Conservation (phyloP, 345 rosid genomes). For the Populus ilicifolia region DNA sequence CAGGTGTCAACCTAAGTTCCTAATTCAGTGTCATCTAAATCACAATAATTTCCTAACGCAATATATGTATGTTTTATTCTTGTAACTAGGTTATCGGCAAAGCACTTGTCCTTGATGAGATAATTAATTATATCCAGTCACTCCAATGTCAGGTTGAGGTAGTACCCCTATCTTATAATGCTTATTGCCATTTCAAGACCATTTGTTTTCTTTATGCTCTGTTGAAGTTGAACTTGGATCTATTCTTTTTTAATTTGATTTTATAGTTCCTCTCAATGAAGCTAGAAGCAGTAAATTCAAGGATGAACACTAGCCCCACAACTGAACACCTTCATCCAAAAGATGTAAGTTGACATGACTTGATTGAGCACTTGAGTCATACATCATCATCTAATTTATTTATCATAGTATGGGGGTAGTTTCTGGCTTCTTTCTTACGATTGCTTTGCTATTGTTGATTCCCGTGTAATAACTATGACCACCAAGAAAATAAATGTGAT, state of each 20-base stretch:
- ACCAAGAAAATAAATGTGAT: neutral
- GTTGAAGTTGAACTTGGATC: constrained; percentile 10
- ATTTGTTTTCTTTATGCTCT: neutral
- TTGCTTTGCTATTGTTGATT: neutral
- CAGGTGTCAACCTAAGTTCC: neutral
- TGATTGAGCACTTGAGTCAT: constrained; percentile 1
- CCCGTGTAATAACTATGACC: neutral
- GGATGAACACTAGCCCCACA: constrained; percentile 11
- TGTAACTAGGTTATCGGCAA: constrained; percentile 71
- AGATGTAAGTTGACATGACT: constrained; percentile 18
- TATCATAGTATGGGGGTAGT: neutral
- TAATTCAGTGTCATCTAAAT: neutral
- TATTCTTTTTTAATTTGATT: constrained; percentile 7
- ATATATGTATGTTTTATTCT: neutral
- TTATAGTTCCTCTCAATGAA: constrained; percentile 31
- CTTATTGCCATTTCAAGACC: neutral
- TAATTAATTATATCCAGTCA: constrained; percentile 83
- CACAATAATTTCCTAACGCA: neutral
- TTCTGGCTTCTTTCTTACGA: neutral
- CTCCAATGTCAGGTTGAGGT: constrained; percentile 89
- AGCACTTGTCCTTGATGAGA: constrained; percentile 88
- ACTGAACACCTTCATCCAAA: constrained; percentile 22
- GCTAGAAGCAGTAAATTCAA: constrained; percentile 30
- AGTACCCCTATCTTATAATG: neutral
- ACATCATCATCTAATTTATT: neutral